Base-by-base conservation (phyloP, 768 basidiomycete genomes). In the Rhizopogon roseolus region DNA sequence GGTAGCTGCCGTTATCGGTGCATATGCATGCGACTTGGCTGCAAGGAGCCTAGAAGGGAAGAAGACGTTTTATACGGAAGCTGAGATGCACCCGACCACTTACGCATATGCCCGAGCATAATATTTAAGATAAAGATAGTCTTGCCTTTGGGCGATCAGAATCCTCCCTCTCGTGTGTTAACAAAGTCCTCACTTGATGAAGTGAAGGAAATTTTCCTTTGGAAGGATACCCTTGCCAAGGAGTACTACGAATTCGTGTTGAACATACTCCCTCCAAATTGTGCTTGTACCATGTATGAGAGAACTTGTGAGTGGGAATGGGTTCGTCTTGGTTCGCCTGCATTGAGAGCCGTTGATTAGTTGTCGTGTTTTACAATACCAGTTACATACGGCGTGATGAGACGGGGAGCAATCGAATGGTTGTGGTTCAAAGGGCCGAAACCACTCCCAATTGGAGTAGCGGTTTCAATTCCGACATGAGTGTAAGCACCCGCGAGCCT, bases 371-470 rank as follows among this genome's bases (percentile, higher is more conserved):
- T 16, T 36, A 6, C 14, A 36, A 13, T 22, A n/a, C 22, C 19
- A 53, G 60, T 52, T 45, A 78, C 91, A 60, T 62, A 84, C 84
- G 69, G 68, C 1, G 82, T 80, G 16, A 96, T 67, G 1, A 73
- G 57, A 1, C 76, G 71, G 4, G 58, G 70, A 1, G 73, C 63
- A 13, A 84, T 72, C 0, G 81, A 73, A 62, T 93, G 89, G 50
- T 89, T 72, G 64, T 98, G 93, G 67, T 98, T 93, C 17, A 98
- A 75, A 2, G 94, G 94, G 0, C 93, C 93, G 51, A 85, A 73
- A 0, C 94, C 93, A 9, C 73, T 66, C 0, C 93, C 94, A 5
- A 94, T 78, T 0, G 79, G 68, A 37, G 72, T 69, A 0, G 92
- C 88, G 0, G 83, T 79, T 41, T 79, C 77, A 28, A 97, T 94